Evolutionary conservation across 139 green algal genomes (phyloP), one percentile per base, ranked within the genome.

Genomic region (Chlamydomonas schloesseri): DNA sequence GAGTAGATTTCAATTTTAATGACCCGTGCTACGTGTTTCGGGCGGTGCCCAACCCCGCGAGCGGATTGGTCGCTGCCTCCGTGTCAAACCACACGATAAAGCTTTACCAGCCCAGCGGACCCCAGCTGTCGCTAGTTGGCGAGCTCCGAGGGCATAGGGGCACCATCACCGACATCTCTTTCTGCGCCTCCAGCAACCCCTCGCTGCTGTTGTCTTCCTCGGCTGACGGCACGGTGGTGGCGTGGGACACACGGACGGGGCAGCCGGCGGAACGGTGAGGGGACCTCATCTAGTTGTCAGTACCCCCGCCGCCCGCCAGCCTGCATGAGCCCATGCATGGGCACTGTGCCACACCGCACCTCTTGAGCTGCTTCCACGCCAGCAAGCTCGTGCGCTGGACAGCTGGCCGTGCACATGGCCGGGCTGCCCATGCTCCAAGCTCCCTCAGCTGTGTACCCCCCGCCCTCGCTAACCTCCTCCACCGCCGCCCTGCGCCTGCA

Each of bases 11-110:
- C 82, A 88, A 94, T 34, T 57, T 75, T 18, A 88, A 90, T 1
- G 88, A 95, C 57, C 82, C 91, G 13, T 92, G 84, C 67, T 97
- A 97, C 71, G 94, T 97, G 0, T 94, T 97, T 57, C 82, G 92
- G 28, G 82, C 89, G 9, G 82, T 85, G 14, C 46, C 85, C 2
- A 91, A 73, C 46, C 78, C 83, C 0, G 79, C 75, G 0, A 77
- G 29, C 29, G 37, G 58, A 3, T n/a, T 88, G 14, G 79, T 94
- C 6, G 91, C 91, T 0, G 93, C 93, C 0, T 90, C 90, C 14
- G 88, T 94, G 17, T 95, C 91, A 28, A 95, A 92, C 86, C 84
- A 89, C 65, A 71, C 67, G 20, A 83, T 96, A 23, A 97, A 96
- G 88, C 46, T 93, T 0, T 96, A 92, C 79, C 81, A 77, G 10